These are phyloP conservation scores for Keithomyces neogunnii DNA, from an alignment of 2,329 filamentous ascomycete species.

Conservation along the genomic window DNA sequence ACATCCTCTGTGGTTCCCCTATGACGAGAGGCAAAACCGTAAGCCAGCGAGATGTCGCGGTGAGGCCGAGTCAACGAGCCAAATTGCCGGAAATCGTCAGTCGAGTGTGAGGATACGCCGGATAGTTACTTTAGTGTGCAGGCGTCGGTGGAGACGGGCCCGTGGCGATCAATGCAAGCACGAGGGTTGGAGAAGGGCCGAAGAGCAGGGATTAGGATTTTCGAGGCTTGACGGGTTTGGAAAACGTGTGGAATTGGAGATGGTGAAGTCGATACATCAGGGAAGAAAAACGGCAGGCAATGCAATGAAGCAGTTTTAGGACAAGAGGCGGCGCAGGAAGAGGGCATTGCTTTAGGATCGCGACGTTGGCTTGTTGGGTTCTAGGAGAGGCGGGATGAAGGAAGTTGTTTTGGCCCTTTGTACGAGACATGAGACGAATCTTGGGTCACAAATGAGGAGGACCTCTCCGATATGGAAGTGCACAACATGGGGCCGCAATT, in stretches of 20 bases:
- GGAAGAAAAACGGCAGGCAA: neutral
- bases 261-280: neutral
- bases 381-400: too few species aligned
- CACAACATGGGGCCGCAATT: too few species aligned
- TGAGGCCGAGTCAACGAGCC: neutral
- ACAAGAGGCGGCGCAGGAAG: too few species aligned
- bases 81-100: neutral
- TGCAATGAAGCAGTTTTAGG: neutral
- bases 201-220: slow-evolving; percentile 2
- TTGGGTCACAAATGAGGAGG: too few species aligned
- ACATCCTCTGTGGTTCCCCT: neutral
- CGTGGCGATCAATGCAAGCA: neutral
- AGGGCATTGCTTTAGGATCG: too few species aligned
- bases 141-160: neutral
- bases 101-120: neutral
- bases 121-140: neutral
- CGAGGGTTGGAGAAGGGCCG: slow-evolving; percentile 2
- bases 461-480: too few species aligned
- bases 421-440: neutral
- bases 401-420: too few species aligned
- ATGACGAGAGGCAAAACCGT: neutral
- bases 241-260: neutral
- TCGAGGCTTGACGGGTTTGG: neutral
- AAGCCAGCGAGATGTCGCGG: neutral
- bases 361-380: too few species aligned